phyloP scores from a whole-genome alignment of 108 stramenopile species.

The Cyclotella atomus region DNA sequence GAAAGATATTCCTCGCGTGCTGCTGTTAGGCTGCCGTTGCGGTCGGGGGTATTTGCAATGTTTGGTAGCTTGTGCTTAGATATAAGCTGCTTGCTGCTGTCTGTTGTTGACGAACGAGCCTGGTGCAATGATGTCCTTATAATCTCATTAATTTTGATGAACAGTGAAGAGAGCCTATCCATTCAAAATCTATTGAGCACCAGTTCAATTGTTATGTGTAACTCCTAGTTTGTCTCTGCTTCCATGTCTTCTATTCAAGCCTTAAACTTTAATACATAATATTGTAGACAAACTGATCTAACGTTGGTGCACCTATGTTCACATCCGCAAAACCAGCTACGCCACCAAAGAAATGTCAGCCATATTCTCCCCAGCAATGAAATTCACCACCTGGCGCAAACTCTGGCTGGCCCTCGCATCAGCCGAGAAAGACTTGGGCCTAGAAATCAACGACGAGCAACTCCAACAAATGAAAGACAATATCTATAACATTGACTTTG shows the following conservation, averaged over 20 bases:
- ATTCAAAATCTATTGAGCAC: conserved; percentile 15
- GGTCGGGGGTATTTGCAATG: too few species aligned
- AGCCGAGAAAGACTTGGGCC: conserved; percentile 95
- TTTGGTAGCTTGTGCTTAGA: too few species aligned
- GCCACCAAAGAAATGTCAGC: conserved; percentile 99
- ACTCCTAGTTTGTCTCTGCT: not conserved
- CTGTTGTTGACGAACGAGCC: not conserved
- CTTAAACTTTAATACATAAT: too few species aligned
- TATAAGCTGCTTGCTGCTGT: not conserved
- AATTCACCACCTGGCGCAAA: conserved; percentile 98
- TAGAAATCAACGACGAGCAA: conserved; percentile 94
- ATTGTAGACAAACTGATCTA: too few species aligned
- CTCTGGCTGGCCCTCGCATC: conserved; percentile 98
- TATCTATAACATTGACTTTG: conserved; percentile 94
- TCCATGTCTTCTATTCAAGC: not conserved
- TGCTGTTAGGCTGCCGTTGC: too few species aligned
- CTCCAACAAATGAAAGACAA: conserved; percentile 86
- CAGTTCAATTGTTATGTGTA: not conserved
- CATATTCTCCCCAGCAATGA: conserved; percentile 96
- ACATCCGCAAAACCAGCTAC: conserved; percentile 66
- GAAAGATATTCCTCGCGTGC: not conserved
- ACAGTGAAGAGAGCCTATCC: conserved; percentile 5
- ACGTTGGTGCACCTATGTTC: too few species aligned
- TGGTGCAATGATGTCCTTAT: conserved; percentile 11
- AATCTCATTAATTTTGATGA: conserved; percentile 16